Percentiles rank a stretch among this genome's conserved stretches.
Conservation (phyloP, 148 eudicot species). For the Arbutus unedo region DNA sequence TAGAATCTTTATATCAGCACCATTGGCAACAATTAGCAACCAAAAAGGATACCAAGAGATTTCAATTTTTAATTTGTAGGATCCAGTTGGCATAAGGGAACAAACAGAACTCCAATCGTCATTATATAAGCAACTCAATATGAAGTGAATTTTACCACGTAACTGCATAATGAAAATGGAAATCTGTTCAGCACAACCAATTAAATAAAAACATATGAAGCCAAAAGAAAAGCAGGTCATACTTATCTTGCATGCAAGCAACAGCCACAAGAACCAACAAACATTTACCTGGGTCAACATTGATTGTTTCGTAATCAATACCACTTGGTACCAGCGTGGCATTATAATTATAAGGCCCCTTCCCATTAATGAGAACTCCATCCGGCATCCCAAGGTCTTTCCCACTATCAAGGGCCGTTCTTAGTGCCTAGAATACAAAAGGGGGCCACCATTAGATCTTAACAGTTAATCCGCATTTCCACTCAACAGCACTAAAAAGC, state of each 20-base stretch:
- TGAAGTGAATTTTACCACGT: neutral
- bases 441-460: neutral
- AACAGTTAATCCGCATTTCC: neutral
- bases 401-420: conserved; percentile 61
- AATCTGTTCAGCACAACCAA: neutral
- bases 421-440: conserved; percentile 49
- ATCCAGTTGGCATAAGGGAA: neutral
- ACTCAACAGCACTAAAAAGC: neutral
- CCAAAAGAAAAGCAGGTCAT: neutral
- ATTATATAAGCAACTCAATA: neutral
- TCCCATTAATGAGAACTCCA: conserved; percentile 95
- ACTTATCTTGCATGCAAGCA: neutral
- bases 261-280: neutral
- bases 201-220: neutral
- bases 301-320: conserved; percentile 54
- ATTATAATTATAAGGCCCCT: conserved; percentile 87
- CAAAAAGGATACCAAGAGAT: neutral
- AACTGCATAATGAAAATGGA: neutral
- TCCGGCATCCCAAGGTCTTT: conserved; percentile 83
- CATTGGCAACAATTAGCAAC: neutral
- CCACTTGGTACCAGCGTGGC: conserved; percentile 70
- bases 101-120: neutral
- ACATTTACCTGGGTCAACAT: conserved; percentile 81
- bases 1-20: neutral
- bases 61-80: neutral